Base-by-base conservation (phyloP, 2,329 filamentous ascomycete species). In the Nemania sp. region DNA sequence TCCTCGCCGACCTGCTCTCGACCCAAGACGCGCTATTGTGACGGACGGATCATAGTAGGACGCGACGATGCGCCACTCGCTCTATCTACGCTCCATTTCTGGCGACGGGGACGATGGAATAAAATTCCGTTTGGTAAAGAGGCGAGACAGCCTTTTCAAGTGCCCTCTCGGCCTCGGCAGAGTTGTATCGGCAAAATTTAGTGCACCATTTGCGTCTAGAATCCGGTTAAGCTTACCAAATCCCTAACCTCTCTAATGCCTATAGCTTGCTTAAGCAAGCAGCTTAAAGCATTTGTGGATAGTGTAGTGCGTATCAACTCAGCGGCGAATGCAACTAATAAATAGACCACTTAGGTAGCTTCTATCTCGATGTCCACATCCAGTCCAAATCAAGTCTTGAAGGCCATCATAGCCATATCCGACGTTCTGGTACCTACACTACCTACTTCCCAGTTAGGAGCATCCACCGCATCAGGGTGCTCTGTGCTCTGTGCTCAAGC, bases 21-120 rank as follows among this genome's bases (percentile, higher is more conserved):
- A 62, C 49, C 24, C 51, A 43, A 54, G 57, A 63, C 64, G 57
- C 67, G 61, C 57, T 63, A 59, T 65, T 51, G 45, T 43, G 55
- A 64, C 47, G 45, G 58, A 59, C 24, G 61, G 62, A 45, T 55
- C 52, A 59, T 24, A 54, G 49, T 11, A 22, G 58, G 65, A 57
- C 62, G 68, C 68, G 66, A 63, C 60, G 38, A 59, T 61, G 58
- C 53, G 62, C 55, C 66, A 58, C 26, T 24, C 45, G 57, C 26
- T 49, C 22, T 38, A 26, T 45, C 27, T 64, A 29, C 47, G 26
- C 62, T 45, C 62, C 43, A 38, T 38, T 62, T 45, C 47, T 18
- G 53, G 54, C 49, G 51, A 29, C 49, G 24, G 24, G 45, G n/a
- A 29, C 11, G 13, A 47, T 52, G 43, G 47, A 55, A 38, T 27